Base-by-base conservation (phyloP, 2,329 filamentous ascomycete species). In the Phialemonium atrogriseum region DNA sequence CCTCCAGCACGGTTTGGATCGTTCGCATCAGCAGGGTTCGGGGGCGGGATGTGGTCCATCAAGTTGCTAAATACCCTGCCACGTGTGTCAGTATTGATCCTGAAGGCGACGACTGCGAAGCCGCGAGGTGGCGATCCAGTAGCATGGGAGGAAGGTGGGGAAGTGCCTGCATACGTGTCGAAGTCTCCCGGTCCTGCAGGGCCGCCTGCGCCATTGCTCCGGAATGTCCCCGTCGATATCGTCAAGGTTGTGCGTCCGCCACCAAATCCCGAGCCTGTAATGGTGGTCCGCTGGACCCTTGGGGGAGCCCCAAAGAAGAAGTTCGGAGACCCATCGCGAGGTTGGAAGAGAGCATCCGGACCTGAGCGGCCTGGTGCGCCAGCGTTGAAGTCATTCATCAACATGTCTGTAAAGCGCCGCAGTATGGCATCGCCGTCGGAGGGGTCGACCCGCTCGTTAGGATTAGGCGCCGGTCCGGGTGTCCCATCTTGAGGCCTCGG, bases 181-280 rank as follows among this genome's bases (percentile, higher is more conserved):
- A 73, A 73, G 8, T 38, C 48, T 21, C 28, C 34, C 34, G 34
- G 32, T 24, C 23, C 36, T 10, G 34, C 36, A 33, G 23, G 39
- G 9, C 37, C 43, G 13, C 39, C 36, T 26, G 39, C 42, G 24
- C 33, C 29, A n/a, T 40, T 20, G 7, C 37, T 27, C n/a, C 11
- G 50, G 39, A 7, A 54, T 34, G 16, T 52, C 11, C 54, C 58
- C 14, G 60, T 60, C 20, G 62, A 59, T 32, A 71, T 64, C 10
- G 67, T 72, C 34, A 72, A 59, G 19, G 60, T 68, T 4, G 66
- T 60, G 10, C 60, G n/a, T n/a, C n/a, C n/a, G n/a, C n/a, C 56
- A 7, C 62, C 59, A n/a, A 54, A 49, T 2, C 17, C 13, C 27
- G 27, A 14, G 10, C 12, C 18, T 13, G 18, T 27, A 15, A 14